Percentiles rank a stretch among this genome's conserved stretches.
These are phyloP conservation scores for Nitzschia palea DNA, from an alignment of 108 stramenopile genomes.

Conservation along the genomic window DNA sequence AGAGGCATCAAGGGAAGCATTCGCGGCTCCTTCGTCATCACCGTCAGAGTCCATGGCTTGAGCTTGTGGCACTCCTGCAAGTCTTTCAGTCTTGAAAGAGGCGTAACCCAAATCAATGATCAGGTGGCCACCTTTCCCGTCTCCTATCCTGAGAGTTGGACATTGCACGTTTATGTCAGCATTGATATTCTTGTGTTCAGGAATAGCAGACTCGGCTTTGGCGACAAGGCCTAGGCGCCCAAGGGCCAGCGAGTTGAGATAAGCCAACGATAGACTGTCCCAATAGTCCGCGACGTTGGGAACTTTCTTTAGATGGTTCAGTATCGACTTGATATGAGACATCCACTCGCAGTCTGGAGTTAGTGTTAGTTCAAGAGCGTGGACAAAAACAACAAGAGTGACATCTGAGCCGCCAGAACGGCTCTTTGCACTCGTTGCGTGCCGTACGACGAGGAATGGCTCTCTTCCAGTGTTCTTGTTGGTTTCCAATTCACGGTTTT, in stretches of 20 bases:
- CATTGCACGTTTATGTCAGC: constrained; percentile 43
- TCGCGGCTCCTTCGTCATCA: neutral
- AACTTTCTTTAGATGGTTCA: constrained; percentile 18
- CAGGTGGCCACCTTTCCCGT: constrained; percentile 26
- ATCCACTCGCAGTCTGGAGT: constrained; percentile 50
- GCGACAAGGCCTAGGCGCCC: constrained; percentile 33
- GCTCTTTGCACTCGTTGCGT: constrained; percentile 27
- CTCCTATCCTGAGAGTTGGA: constrained; percentile 45
- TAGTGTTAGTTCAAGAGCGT: constrained; percentile 33
- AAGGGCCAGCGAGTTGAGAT: constrained; percentile 46
- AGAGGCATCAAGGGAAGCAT: constrained; percentile 12
- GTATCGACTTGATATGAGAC: constrained; percentile 25
- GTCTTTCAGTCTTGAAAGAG: constrained; percentile 43
- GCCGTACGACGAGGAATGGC: constrained; percentile 25
- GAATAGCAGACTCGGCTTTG: constrained; percentile 41
- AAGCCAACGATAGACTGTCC: constrained; percentile 47
- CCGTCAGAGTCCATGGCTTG: neutral
- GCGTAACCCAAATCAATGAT: constrained; percentile 53
- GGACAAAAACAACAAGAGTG: constrained; percentile 16
- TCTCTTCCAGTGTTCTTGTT: constrained; percentile 9
- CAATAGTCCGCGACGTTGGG: constrained; percentile 44
- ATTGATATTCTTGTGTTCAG: constrained; percentile 51
- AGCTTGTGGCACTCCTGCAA: constrained; percentile 39
- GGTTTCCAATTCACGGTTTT: neutral
- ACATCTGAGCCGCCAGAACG: constrained; percentile 22